Percentiles rank a stretch among this genome's conserved stretches.
These are phyloP conservation scores for Termitomyces sp. DNA, from an alignment of 768 basidiomycete species.

Conservation along the genomic window DNA sequence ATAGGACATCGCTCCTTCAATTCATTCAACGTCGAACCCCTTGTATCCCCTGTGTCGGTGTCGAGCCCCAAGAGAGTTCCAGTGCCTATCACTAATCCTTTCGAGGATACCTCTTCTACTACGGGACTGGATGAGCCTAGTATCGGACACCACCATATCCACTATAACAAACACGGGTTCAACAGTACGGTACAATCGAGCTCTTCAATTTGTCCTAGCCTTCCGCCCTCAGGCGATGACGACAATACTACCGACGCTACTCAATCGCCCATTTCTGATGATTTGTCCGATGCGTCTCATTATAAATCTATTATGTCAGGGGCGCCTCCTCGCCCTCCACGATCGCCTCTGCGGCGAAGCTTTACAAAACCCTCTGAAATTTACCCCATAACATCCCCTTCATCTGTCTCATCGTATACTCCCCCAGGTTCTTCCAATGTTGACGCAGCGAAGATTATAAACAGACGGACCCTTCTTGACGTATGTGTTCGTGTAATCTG, in stretches of 20 bases:
- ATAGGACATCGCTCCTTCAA: not conserved
- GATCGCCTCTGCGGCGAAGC: constrained; percentile 13
- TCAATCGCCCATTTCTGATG: constrained; percentile 15
- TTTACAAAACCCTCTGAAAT: constrained; percentile 24
- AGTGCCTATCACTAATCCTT: not conserved
- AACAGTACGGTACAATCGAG: constrained; percentile 33
- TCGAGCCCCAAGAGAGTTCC: constrained; percentile 4
- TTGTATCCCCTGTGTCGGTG: not conserved
- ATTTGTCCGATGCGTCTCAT: constrained; percentile 1
- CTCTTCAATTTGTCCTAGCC: constrained; percentile 45
- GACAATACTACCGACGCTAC: constrained; percentile 14
- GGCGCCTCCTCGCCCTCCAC: constrained; percentile 21
- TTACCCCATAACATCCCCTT: constrained; percentile 35
- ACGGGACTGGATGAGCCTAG: not conserved
- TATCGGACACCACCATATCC: constrained; percentile 1
- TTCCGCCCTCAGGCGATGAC: constrained; percentile 32
- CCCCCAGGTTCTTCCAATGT: constrained; percentile 21
- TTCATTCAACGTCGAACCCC: constrained; percentile 1
- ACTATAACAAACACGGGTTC: constrained; percentile 8
- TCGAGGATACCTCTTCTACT: not conserved
- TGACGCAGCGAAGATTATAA: constrained; percentile 15
- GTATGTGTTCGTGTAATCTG: constrained; percentile 20
- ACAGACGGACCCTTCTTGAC: constrained; percentile 31
- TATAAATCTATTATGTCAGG: not conserved
- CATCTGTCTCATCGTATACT: constrained; percentile 31